These are phyloP conservation scores for Nothopassalora personata DNA, from an alignment of 2,329 filamentous ascomycete genomes.

Conservation along the genomic window DNA sequence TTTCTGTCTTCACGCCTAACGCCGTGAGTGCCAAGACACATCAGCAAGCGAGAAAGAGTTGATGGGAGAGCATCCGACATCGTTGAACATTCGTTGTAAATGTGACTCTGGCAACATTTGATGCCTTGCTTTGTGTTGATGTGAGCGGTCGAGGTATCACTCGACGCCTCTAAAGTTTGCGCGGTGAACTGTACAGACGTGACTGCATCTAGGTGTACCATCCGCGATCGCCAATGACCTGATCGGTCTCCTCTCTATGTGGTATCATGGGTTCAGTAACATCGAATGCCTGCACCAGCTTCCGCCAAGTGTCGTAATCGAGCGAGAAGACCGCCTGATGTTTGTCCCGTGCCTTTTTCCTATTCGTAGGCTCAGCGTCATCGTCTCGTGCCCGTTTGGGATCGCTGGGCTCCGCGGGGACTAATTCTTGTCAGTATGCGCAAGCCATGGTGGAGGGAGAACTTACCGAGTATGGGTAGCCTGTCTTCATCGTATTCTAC, in stretches of 20 bases:
- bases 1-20: too few species aligned
- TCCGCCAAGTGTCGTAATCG: constrained; percentile 77
- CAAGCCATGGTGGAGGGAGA: background rate
- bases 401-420: constrained; percentile 5
- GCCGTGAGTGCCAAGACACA: too few species aligned
- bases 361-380: background rate
- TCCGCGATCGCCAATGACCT: constrained; percentile 52
- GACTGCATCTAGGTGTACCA: constrained; percentile 54
- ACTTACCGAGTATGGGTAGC: constrained; percentile 75
- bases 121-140: too few species aligned
- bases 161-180: too few species aligned
- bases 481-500: constrained; percentile 68
- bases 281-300: constrained; percentile 68
- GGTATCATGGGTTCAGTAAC: constrained; percentile 78
- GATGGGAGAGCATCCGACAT: too few species aligned
- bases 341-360: constrained; percentile 26
- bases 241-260: constrained; percentile 61
- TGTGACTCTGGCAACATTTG: too few species aligned
- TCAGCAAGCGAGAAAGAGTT: too few species aligned
- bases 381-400: background rate
- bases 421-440: background rate
- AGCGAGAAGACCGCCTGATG: constrained; percentile 86
- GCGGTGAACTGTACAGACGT: background rate
- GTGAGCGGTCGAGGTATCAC: too few species aligned
- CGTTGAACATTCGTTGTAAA: too few species aligned